Conservation (phyloP, 371 early-diverging fungal genomes). For the Funneliformis caledonium region DNA sequence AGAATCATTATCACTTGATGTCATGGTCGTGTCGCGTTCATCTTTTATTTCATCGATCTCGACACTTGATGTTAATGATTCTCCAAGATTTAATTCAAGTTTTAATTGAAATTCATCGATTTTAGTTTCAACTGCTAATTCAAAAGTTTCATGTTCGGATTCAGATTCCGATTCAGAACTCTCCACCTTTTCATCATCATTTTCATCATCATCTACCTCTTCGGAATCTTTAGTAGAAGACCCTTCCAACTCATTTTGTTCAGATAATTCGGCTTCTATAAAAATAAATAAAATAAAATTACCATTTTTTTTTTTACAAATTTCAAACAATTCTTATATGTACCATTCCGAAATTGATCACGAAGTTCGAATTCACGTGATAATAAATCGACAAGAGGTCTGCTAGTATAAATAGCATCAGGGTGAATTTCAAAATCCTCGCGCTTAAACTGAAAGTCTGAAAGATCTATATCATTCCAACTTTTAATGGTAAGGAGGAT, state of each 20-base stretch:
- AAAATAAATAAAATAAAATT: no score
- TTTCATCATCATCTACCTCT: neutral
- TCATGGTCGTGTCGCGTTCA: neutral
- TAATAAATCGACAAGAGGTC: neutral
- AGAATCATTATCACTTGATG: neutral
- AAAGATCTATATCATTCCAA: neutral
- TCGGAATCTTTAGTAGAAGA: neutral
- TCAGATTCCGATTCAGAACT: neutral
- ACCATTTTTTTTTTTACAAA: no score
- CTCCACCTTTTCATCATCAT: neutral
- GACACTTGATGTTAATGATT: neutral
- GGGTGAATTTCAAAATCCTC: slow-evolving; percentile 12
- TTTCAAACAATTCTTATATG: no score
- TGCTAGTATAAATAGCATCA: slow-evolving; percentile 26
- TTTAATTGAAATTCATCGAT: neutral
- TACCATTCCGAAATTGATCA: neutral
- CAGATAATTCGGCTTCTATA: neutral
- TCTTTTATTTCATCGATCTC: neutral
- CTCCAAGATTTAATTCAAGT: neutral
- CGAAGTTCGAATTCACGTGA: neutral
- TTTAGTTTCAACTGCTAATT: neutral
- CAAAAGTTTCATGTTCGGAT: neutral
- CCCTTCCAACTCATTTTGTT: neutral
- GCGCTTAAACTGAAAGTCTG: neutral
- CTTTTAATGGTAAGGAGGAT: neutral